Conservation (phyloP, 2,329 filamentous ascomycete species). For the Scedosporium minutisporum region DNA sequence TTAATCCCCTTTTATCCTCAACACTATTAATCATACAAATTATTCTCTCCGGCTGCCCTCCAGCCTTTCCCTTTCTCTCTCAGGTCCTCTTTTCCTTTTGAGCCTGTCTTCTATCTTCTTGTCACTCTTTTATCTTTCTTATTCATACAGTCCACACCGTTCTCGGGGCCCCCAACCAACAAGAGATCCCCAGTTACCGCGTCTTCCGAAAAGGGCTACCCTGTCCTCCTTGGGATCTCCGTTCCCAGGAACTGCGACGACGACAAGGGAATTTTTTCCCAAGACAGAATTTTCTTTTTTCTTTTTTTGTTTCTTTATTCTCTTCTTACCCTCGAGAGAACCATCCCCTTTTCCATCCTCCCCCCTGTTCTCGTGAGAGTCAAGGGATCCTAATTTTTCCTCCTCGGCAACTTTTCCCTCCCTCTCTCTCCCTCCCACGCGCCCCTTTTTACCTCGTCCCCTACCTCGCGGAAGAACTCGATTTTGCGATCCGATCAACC, state of each 20-base stretch:
- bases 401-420: not conserved
- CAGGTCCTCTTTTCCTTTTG: conserved; percentile 6
- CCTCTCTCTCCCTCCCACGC: not conserved
- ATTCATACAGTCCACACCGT: not conserved
- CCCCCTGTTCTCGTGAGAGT: not conserved
- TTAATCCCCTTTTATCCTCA: conserved; percentile 2
- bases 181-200: not conserved
- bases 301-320: not conserved
- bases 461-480: not conserved
- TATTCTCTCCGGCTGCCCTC: not conserved
- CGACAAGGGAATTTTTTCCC: not conserved
- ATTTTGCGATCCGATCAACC: not conserved
- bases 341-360: not conserved
- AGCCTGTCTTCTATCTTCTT: not conserved
- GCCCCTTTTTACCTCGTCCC: not conserved
- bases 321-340: not conserved
- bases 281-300: not conserved
- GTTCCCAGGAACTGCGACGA: not conserved
- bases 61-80: conserved; percentile 5
- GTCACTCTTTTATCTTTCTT: conserved; percentile 5
- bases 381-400: not conserved
- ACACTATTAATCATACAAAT: conserved; percentile 3
- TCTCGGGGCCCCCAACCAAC: not conserved
- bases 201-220: not conserved
- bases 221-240: not conserved